Conservation (phyloP, 2,329 filamentous ascomycete species). For the Pleomassaria siparia region DNA sequence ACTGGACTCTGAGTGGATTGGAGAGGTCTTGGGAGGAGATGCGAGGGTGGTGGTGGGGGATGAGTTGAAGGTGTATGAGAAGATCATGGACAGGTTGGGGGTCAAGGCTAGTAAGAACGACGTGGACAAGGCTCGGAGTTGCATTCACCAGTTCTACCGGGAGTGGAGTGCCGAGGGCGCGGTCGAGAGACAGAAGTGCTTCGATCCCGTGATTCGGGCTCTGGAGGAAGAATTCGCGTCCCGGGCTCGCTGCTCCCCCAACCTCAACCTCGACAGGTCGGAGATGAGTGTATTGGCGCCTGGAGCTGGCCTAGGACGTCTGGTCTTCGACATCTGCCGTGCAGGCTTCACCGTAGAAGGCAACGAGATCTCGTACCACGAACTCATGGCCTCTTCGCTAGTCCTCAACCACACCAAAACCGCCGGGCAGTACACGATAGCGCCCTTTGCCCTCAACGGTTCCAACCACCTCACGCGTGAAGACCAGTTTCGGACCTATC, state of each 20-base stretch:
- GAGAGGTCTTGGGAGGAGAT: no score
- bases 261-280: constrained; percentile 25
- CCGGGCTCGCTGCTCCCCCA: constrained; percentile 5
- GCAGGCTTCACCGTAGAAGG: constrained; percentile 77
- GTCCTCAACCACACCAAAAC: constrained; percentile 68
- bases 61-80: constrained; percentile 37
- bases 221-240: constrained; percentile 55
- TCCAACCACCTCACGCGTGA: constrained; percentile 76
- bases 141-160: constrained; percentile 88
- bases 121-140: constrained; percentile 88
- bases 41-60: no score
- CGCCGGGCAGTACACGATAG: constrained; percentile 69
- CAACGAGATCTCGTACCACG: constrained; percentile 95
- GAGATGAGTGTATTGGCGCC: constrained; percentile 75
- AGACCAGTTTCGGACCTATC: constrained; percentile 73
- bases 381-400: constrained; percentile 81
- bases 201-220: constrained; percentile 69
- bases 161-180: constrained; percentile 86
- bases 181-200: constrained; percentile 74
- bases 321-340: constrained; percentile 83
- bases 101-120: constrained; percentile 72
- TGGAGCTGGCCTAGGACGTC: constrained; percentile 81
- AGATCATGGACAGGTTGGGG: constrained; percentile 65
- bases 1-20: constrained; percentile 36
- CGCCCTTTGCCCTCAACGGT: constrained; percentile 85